Percentiles rank a stretch among this genome's conserved stretches.
Evolutionary conservation across 306 rosid species (phyloP).

Genomic region (Casuarina glauca): DNA sequence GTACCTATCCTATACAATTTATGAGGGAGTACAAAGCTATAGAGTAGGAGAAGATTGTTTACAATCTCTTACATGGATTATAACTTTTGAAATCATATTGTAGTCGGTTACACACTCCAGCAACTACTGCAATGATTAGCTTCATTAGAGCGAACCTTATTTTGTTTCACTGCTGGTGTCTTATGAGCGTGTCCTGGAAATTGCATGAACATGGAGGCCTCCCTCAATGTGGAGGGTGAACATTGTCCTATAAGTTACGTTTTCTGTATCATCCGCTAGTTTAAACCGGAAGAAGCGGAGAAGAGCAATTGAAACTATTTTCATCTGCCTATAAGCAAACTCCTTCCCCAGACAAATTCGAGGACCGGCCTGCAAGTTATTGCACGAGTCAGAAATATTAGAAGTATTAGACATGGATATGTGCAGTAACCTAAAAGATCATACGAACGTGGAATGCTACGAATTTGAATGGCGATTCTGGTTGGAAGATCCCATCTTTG

Average conservation of each 20-base stretch:
- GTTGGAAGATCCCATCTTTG: slow-evolving; percentile 49
- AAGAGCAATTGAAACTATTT: slow-evolving; percentile 58
- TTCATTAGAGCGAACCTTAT: not conserved
- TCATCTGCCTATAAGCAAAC: slow-evolving; percentile 81
- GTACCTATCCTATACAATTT: no score
- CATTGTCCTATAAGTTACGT: slow-evolving; percentile 57
- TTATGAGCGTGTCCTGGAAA: slow-evolving; percentile 36
- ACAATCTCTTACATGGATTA: no score
- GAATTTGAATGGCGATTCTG: slow-evolving; percentile 76
- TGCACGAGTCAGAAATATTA: not conserved
- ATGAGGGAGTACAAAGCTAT: no score
- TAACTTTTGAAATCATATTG: no score
- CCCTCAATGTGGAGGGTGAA: slow-evolving; percentile 78
- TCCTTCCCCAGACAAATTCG: slow-evolving; percentile 75
- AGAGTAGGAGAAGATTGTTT: no score
- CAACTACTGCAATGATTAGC: no score
- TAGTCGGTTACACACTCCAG: no score
- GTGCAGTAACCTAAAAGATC: not conserved
- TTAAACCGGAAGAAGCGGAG: slow-evolving; percentile 64
- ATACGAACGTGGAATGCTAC: slow-evolving; percentile 63
- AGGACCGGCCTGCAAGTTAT: slow-evolving; percentile 63
- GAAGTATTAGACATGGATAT: not conserved
- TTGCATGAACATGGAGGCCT: slow-evolving; percentile 56
- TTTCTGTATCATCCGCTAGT: slow-evolving; percentile 41
- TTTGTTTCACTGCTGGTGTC: not conserved